A percentile compares a stretch with the other conserved stretches of the same genome.
Conservation (phyloP, 768 basidiomycete species). For the Mycena indigotica region DNA sequence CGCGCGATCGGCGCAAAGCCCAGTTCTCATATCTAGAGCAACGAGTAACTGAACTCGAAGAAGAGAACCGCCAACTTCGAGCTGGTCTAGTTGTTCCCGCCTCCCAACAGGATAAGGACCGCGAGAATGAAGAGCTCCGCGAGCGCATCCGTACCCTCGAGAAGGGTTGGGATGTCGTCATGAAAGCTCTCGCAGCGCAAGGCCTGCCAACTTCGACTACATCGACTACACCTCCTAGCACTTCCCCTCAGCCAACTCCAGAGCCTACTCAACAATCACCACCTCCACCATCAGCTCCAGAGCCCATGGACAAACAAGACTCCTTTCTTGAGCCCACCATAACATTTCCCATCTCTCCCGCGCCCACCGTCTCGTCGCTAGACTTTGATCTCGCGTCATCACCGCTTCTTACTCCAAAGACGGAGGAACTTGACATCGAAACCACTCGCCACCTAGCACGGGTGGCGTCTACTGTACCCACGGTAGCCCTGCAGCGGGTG, state of each 20-base stretch:
- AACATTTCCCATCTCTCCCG: constrained; percentile 41
- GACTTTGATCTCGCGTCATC: constrained; percentile 40
- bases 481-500: constrained; percentile 95
- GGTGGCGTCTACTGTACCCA: constrained; percentile 81
- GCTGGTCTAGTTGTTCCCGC: constrained; percentile 46
- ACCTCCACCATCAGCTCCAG: constrained; percentile 27
- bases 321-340: constrained; percentile 25
- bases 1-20: constrained; percentile 85
- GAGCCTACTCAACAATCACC: constrained; percentile 24
- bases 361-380: constrained; percentile 35
- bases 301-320: constrained; percentile 23
- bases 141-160: constrained; percentile 80
- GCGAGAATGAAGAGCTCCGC: constrained; percentile 73
- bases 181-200: constrained; percentile 73
- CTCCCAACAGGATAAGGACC: constrained; percentile 40
- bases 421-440: constrained; percentile 45
- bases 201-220: constrained; percentile 55
- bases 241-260: constrained; percentile 24
- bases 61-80: constrained; percentile 78
- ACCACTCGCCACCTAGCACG: constrained; percentile 98
- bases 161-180: constrained; percentile 78
- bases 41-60: constrained; percentile 73
- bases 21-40: constrained; percentile 73
- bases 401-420: constrained; percentile 34
- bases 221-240: constrained; percentile 27